Evolutionary conservation across 306 rosid species (phyloP), one percentile per base, ranked within the genome.

Genomic region (Vicia faba): DNA sequence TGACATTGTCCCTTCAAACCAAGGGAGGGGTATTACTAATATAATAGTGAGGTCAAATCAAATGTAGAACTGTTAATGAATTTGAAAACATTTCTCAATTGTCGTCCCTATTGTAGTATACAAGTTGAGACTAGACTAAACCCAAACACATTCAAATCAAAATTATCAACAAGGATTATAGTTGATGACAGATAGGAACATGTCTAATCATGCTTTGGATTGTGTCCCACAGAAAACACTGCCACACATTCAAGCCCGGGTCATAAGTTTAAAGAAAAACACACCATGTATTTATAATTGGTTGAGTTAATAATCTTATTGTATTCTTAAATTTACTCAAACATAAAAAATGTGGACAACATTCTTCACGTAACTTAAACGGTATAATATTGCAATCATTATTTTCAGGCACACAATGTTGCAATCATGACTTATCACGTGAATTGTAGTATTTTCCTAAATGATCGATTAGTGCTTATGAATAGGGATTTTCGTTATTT

Each of bases 281-380:
- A 8, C 18, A 18, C 36, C 18, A 55, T 55, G 11, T 33, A 31
- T 29, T 28, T 57, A 28, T 46, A 70, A 56, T 55, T 50, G 28
- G 78, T 76, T 79, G 83, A 63, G 69, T 48, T 38, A 3, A 56
- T 57, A 18, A 39, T 67, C 6, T 51, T 66, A 2, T 7, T 33
- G 7, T 39, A 14, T 59, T 59, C 26, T 35, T 2, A 13, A 69
- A 41, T 45, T 53, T 31, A 61, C 48, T 56, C 61, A 8, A 62
- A 48, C 56, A 57, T 59, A 81, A 71, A 81, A 71, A 68, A 68
- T 84, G 79, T 70, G 80, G 83, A 60, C 82, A 35, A 70, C 45
- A 26, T 77, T 73, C 40, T 61, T 60, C 66, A 75, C 50, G 55
- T 62, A 67, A 68, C 56, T 68, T 68, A 33, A 58, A 51, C 74